A percentile compares a stretch with the other conserved stretches of the same genome.
These are phyloP conservation scores for Hypoxylon fuscum DNA, from an alignment of 495 filamentous ascomycete genomes.

Conservation along the genomic window DNA sequence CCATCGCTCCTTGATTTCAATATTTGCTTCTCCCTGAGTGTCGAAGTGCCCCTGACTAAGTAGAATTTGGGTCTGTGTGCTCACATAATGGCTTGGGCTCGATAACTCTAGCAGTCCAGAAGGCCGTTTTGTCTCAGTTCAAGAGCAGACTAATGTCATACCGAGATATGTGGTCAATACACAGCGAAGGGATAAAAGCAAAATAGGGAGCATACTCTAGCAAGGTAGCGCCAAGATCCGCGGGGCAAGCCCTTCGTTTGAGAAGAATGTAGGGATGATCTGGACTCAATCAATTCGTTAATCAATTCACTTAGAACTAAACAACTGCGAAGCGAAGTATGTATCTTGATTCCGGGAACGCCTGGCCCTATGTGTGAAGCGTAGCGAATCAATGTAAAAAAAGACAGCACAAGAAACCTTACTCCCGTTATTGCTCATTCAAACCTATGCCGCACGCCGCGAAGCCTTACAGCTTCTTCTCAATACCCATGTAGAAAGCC, in stretches of 20 bases:
- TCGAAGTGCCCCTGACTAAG: conserved; percentile 18
- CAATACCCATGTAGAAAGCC: conserved; percentile 16
- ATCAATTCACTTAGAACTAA: conserved; percentile 6
- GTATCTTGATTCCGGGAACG: conserved; percentile 38
- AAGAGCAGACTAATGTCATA: neutral
- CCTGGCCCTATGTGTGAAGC: conserved; percentile 40
- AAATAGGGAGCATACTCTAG: neutral
- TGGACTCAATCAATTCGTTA: conserved; percentile 11
- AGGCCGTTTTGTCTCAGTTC: conserved; percentile 9
- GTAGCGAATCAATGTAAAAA: conserved; percentile 29
- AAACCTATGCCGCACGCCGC: conserved; percentile 39
- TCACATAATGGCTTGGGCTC: neutral
- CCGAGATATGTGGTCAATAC: neutral
- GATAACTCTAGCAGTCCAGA: neutral
- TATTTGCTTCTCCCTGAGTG: neutral
- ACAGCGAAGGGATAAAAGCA: conserved; percentile 19
- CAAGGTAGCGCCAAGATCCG: neutral
- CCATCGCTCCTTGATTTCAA: conserved; percentile 1
- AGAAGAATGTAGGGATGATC: conserved; percentile 31
- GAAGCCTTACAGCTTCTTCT: conserved; percentile 20
- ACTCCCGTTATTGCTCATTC: conserved; percentile 38
- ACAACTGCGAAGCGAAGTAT: conserved; percentile 22
- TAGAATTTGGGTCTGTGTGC: neutral
- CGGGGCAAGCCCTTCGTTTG: neutral
- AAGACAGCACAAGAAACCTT: conserved; percentile 34